A percentile compares a stretch with the other conserved stretches of the same genome.
Evolutionary conservation across 768 basidiomycete genomes (phyloP).

Genomic region (Porpolomopsis calyptriformis): DNA sequence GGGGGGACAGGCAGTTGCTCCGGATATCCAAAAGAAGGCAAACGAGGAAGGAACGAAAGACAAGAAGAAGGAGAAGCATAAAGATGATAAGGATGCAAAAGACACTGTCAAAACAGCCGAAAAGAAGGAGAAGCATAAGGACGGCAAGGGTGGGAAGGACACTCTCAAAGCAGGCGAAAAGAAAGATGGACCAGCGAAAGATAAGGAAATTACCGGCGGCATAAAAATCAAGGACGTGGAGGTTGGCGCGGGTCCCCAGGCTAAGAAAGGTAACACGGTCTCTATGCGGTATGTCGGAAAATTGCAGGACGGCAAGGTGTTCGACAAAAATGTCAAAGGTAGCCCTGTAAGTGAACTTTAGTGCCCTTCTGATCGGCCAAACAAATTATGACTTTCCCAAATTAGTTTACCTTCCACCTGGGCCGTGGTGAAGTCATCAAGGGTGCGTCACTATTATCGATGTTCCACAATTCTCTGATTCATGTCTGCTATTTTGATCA

Average conservation of each 20-base stretch:
- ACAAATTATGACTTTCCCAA: neutral
- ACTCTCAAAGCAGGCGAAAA: constrained; percentile 19
- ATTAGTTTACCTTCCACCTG: constrained; percentile 64
- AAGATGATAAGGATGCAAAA: constrained; percentile 52
- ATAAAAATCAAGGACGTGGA: constrained; percentile 70
- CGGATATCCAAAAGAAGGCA: neutral
- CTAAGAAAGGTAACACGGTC: constrained; percentile 77
- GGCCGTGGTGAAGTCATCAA: constrained; percentile 91
- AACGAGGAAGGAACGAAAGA: constrained; percentile 21
- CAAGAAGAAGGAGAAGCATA: constrained; percentile 19
- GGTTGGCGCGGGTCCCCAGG: constrained; percentile 71
- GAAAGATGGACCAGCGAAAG: constrained; percentile 13
- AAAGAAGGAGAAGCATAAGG: constrained; percentile 74
- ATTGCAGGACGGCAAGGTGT: constrained; percentile 60
- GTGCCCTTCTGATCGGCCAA: neutral
- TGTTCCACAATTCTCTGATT: neutral
- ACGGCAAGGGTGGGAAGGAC: constrained; percentile 28
- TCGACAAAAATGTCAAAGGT: constrained; percentile 77
- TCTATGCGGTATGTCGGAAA: constrained; percentile 92
- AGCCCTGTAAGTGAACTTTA: constrained; percentile 53
- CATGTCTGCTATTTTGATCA: constrained; percentile 15
- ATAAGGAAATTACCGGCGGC: constrained; percentile 54
- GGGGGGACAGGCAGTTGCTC: constrained; percentile 11
- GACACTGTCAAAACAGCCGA: too few species aligned
- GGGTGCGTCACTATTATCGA: constrained; percentile 31